Evolutionary conservation across 768 basidiomycete genomes (phyloP), one percentile per base, ranked within the genome.

Genomic region (Tylopilus felleus): DNA sequence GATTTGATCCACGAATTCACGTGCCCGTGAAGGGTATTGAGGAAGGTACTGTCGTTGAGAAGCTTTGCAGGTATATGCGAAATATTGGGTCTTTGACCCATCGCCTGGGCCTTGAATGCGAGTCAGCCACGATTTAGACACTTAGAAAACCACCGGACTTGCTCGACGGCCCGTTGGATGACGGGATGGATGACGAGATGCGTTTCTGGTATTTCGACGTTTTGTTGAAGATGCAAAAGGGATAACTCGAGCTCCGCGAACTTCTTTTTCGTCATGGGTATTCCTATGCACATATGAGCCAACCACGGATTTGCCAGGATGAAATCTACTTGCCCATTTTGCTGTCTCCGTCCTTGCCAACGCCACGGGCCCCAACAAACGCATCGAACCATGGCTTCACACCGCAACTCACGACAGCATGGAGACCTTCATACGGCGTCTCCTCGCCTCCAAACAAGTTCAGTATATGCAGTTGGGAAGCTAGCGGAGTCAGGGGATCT

Each of bases 381-480:
- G 96, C 93, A 70, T 98, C 95, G 64, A 99, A 98, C 88, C 93
- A 98, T 0, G 95, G 95, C 62, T 98, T 96, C 25, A 99, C 94
- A 60, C 91, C 97, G 52, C 82, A 86, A 65, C 95, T 97, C 17
- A 99, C 93, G 21, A 99, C 82, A 10, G 93, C 92, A 67, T 98
- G 96, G 27, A 99, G 72, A 65, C 92, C 90, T 71, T 98, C 96
- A 65, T 98, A 99, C 0, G 96, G 94, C 1, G 90, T 91, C 56
- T 90, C 86, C 42, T 90, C 89, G 14, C 88, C 86, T 22, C 87
- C 90, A 61, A 91, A 98, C 16, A 98, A 80, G 63, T 95, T 98
- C 43, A 98, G 77, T 53, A 98, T 86, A 60, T 97, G 93, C 12
- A 98, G 78, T 67, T 99, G 96, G 2, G 80, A 74, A 2, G 92